phyloP scores from a whole-genome alignment of 257 asterid genomes.

The Nemophila menziesii region DNA sequence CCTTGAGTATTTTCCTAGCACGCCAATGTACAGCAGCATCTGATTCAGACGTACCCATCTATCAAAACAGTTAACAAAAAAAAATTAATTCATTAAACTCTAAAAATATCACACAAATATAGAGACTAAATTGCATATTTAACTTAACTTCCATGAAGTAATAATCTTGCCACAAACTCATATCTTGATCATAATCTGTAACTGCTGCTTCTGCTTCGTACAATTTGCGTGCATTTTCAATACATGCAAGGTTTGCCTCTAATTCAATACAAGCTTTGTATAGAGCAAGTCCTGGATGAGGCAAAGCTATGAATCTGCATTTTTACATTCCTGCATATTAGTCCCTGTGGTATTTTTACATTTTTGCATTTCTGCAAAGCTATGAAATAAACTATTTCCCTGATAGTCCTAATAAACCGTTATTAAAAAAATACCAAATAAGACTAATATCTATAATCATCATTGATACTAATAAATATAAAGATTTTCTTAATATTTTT shows the following conservation, averaged over 20 bases:
- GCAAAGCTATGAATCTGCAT: constrained; percentile 75
- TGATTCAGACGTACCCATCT: constrained; percentile 84
- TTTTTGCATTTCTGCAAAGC: too few relatives aligned
- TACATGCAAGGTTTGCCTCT: constrained; percentile 62
- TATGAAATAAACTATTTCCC: too few relatives aligned
- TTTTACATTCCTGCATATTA: too few relatives aligned
- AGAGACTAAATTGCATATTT: constrained; percentile 6
- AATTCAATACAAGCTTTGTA: constrained; percentile 59
- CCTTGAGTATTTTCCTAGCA: constrained; percentile 53
- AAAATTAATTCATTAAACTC: not conserved
- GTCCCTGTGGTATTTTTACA: too few relatives aligned
- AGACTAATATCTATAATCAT: too few relatives aligned
- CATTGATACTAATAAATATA: too few relatives aligned
- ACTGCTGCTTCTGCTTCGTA: constrained; percentile 85
- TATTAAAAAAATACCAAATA: too few relatives aligned
- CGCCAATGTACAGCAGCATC: constrained; percentile 96
- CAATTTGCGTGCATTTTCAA: constrained; percentile 54
- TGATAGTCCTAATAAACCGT: too few relatives aligned
- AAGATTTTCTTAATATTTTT: too few relatives aligned
- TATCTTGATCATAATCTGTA: constrained; percentile 58
- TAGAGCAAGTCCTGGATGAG: constrained; percentile 70
- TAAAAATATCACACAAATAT: not conserved
- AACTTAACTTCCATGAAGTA: constrained; percentile 81
- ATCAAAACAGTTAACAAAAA: constrained; percentile 21
- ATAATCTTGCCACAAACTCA: constrained; percentile 68